A percentile compares a stretch with the other conserved stretches of the same genome.
Conservation (phyloP, 2,329 filamentous ascomycete species). For the Fusarium guadeloupense region DNA sequence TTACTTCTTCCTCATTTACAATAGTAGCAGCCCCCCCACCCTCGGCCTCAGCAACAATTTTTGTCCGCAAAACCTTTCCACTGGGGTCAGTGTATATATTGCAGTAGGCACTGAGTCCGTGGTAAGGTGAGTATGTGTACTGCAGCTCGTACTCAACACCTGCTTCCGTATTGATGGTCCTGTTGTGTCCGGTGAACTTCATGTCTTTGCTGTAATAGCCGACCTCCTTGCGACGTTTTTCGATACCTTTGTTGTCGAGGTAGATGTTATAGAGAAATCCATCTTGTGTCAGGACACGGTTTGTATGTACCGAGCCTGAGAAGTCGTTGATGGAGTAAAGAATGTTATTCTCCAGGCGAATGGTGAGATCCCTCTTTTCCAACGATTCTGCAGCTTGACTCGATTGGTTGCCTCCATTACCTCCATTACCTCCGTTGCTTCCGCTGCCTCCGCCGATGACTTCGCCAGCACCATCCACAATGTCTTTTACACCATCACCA, state of each 20-base stretch:
- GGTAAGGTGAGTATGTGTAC: constrained; percentile 21
- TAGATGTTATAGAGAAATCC: constrained; percentile 23
- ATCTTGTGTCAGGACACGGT: constrained; percentile 22
- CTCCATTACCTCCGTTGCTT: neutral
- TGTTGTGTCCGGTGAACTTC: constrained; percentile 25
- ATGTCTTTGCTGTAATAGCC: constrained; percentile 25
- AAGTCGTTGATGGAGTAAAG: constrained; percentile 29
- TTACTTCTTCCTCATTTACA: constrained; percentile 9
- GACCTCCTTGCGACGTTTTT: constrained; percentile 21
- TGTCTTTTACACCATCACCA: constrained; percentile 8
- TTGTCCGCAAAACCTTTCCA: constrained; percentile 21
- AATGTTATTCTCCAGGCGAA: constrained; percentile 20
- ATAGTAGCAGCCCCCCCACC: constrained; percentile 24
- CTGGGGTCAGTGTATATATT: constrained; percentile 18
- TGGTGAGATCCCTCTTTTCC: constrained; percentile 17
- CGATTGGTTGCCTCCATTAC: neutral
- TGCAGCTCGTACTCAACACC: constrained; percentile 15
- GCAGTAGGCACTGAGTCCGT: constrained; percentile 19
- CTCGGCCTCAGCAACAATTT: constrained; percentile 26
- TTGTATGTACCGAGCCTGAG: constrained; percentile 21
- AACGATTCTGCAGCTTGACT: neutral
- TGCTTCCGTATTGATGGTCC: constrained; percentile 1
- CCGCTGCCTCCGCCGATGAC: neutral
- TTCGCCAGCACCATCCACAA: constrained; percentile 10
- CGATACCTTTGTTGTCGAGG: constrained; percentile 15